These are phyloP conservation scores for Aechmea fasciata DNA, from an alignment of 176 grass and related monocot genomes.

Conservation along the genomic window DNA sequence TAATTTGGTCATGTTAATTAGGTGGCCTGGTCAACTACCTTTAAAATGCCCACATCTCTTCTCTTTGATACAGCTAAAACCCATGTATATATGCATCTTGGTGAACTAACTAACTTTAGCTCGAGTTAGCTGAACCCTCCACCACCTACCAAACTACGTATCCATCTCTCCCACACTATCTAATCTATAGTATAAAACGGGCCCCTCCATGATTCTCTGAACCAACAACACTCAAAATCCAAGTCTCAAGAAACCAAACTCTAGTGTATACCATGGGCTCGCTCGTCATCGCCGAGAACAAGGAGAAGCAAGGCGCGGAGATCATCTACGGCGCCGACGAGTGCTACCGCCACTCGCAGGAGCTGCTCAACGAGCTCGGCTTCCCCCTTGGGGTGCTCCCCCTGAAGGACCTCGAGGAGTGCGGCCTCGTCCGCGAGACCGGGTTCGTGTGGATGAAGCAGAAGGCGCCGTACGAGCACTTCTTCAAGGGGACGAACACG, in stretches of 20 bases:
- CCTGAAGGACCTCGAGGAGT: slow-evolving; percentile 62
- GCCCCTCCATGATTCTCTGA: not conserved
- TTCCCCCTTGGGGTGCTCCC: slow-evolving; percentile 84
- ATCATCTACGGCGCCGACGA: slow-evolving; percentile 52
- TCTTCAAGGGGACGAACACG: slow-evolving; percentile 53
- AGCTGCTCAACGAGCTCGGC: slow-evolving; percentile 54
- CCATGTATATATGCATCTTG: not conserved
- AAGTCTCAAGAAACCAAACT: not conserved
- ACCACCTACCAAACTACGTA: slow-evolving; percentile 12
- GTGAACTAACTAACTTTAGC: slow-evolving; percentile 19
- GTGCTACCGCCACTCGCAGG: slow-evolving; percentile 64
- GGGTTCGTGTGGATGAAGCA: slow-evolving; percentile 96
- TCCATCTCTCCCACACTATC: not conserved
- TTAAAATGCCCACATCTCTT: too few relatives aligned
- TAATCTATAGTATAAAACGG: not conserved
- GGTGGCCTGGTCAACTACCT: not conserved
- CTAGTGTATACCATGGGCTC: slow-evolving; percentile 36
- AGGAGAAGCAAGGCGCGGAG: slow-evolving; percentile 49
- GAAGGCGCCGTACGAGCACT: slow-evolving; percentile 62
- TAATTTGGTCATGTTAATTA: not conserved
- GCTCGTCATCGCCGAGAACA: slow-evolving; percentile 17
- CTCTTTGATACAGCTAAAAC: too few relatives aligned
- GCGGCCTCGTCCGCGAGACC: slow-evolving; percentile 66
- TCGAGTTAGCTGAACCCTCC: slow-evolving; percentile 24
- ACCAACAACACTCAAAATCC: not conserved